Percentiles rank a stretch among this genome's conserved stretches.
Evolutionary conservation across 192 early-diverging fungal species (phyloP).

Genomic region (Ambispora gerdemannii): DNA sequence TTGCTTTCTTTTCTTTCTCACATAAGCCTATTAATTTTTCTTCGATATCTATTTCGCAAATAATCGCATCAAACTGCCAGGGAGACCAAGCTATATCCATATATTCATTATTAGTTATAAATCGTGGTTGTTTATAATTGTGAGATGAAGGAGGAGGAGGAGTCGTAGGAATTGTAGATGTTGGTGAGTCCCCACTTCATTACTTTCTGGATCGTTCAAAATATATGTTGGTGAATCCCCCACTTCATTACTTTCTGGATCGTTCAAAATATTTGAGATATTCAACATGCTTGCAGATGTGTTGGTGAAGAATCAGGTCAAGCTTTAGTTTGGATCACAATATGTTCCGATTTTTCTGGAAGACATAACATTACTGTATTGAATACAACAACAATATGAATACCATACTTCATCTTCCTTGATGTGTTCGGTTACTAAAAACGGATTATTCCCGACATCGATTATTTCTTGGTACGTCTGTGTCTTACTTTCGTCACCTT

Average conservation of each 20-base stretch:
- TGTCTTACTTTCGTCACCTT: neutral
- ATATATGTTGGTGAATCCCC: no score
- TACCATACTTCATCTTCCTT: no score
- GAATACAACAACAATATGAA: no score
- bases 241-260: no score
- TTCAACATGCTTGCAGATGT: no score
- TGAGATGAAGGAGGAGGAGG: constrained; percentile 3
- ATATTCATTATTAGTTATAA: constrained; percentile 25
- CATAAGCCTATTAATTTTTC: constrained; percentile 17
- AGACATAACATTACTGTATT: no score
- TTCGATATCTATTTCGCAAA: constrained; percentile 25
- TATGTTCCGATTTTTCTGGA: no score
- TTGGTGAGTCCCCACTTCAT: neutral
- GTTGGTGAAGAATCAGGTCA: no score
- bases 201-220: no score
- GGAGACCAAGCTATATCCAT: constrained; percentile 23
- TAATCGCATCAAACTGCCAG: constrained; percentile 25
- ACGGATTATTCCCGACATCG: neutral
- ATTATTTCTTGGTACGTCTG: neutral
- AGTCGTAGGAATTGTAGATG: constrained; percentile 4
- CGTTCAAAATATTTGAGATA: no score
- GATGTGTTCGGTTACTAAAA: neutral
- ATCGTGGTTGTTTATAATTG: constrained; percentile 23
- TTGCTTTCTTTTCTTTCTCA: constrained; percentile 14
- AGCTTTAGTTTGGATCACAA: no score